Conservation (phyloP, 2,329 filamentous ascomycete species). For the Xylariaceae sp. region DNA sequence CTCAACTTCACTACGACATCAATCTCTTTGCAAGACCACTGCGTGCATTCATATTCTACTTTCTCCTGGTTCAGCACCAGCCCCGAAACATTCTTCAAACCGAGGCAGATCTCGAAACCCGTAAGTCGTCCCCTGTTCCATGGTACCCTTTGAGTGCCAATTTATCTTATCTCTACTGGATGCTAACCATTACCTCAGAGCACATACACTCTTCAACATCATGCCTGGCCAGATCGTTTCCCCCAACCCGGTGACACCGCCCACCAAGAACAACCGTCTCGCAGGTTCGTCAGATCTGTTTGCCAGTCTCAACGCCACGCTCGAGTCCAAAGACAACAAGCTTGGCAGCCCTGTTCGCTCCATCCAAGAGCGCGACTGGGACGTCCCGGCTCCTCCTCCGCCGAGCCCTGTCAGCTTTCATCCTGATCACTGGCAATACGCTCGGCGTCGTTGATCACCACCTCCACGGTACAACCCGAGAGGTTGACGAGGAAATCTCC, state of each 20-base stretch:
- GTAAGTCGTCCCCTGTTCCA: constrained; percentile 12
- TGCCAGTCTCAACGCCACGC: constrained; percentile 58
- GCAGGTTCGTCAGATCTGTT: constrained; percentile 58
- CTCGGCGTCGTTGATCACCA: constrained; percentile 40
- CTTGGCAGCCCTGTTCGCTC: constrained; percentile 54
- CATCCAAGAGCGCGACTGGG: constrained; percentile 65
- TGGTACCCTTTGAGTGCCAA: too few species aligned
- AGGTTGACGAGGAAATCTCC: not conserved
- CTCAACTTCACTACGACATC: constrained; percentile 8
- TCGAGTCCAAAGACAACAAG: constrained; percentile 50
- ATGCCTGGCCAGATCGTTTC: constrained; percentile 54
- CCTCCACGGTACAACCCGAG: not conserved
- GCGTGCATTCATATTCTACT: constrained; percentile 10
- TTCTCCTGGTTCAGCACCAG: constrained; percentile 1
- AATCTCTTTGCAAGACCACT: constrained; percentile 16
- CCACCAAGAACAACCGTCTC: constrained; percentile 52
- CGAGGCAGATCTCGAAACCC: not conserved
- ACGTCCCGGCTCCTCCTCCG: constrained; percentile 68
- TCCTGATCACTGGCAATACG: constrained; percentile 59
- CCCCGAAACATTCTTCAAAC: not conserved
- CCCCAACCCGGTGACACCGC: constrained; percentile 54
- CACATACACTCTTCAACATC: constrained; percentile 30
- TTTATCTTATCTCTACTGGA: too few species aligned
- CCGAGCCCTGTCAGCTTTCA: constrained; percentile 69
- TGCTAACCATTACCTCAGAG: constrained; percentile 11